phyloP scores from a whole-genome alignment of 179 eudicot species.

The Carnegiea gigantea region DNA sequence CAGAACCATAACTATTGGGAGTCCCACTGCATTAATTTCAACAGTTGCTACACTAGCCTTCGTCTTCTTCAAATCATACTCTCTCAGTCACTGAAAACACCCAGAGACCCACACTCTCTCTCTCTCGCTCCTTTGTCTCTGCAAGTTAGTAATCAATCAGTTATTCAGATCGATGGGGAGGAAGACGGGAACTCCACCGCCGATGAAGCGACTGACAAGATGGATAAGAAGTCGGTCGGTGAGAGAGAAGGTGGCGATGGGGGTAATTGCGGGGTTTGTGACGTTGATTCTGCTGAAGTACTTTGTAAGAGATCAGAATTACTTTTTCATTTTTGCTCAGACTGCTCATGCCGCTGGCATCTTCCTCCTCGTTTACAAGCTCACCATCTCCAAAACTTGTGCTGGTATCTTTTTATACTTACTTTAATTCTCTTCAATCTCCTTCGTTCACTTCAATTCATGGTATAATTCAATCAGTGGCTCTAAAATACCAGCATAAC shows the following conservation, averaged over 20 bases:
- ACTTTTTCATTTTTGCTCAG: conserved; percentile 61
- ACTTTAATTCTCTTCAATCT: too few species aligned
- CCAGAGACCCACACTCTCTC: not conserved
- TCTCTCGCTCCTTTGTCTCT: not conserved
- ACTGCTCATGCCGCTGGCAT: conserved; percentile 58
- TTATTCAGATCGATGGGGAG: not conserved
- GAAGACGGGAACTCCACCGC: not conserved
- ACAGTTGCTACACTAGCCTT: too few species aligned
- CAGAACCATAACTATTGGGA: too few species aligned
- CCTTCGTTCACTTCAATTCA: too few species aligned
- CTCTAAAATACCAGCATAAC: too few species aligned
- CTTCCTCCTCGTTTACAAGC: conserved; percentile 61
- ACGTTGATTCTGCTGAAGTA: conserved; percentile 43
- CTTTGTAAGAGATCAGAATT: conserved; percentile 31
- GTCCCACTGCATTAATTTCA: too few species aligned
- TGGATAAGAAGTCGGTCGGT: conserved; percentile 60
- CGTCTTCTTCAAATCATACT: not conserved
- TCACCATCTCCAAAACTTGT: conserved; percentile 58
- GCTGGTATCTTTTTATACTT: conserved; percentile 37
- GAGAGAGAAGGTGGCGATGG: conserved; percentile 52
- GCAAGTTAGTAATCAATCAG: not conserved
- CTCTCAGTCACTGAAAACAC: not conserved
- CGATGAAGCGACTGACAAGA: conserved; percentile 3
- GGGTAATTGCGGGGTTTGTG: conserved; percentile 25
- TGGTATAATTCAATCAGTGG: not conserved